These are phyloP conservation scores for Platismatia glauca DNA, from an alignment of 495 filamentous ascomycete species.

Conservation along the genomic window DNA sequence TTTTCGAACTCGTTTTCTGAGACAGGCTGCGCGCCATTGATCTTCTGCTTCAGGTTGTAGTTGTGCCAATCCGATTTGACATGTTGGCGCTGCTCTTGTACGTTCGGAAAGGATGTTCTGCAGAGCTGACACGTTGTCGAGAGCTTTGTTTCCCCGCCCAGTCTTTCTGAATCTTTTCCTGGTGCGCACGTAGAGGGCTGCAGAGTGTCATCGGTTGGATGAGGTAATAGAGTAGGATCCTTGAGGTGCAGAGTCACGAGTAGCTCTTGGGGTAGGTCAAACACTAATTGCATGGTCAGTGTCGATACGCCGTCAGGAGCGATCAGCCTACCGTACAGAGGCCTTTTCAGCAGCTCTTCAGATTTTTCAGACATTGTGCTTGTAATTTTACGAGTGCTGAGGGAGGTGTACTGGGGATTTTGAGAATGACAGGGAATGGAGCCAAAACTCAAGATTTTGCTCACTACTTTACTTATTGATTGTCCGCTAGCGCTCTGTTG, in stretches of 20 bases:
- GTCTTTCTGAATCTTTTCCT: constrained; percentile 26
- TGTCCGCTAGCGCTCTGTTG: neutral
- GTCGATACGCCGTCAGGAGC: neutral
- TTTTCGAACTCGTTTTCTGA: constrained; percentile 75
- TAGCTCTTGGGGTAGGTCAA: constrained; percentile 74
- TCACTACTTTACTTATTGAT: neutral
- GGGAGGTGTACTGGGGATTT: neutral
- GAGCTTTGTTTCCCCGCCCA: constrained; percentile 42
- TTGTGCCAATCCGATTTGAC: constrained; percentile 85
- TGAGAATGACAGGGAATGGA: neutral
- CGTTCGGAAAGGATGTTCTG: constrained; percentile 53
- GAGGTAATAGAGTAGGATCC: constrained; percentile 29
- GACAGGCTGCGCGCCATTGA: constrained; percentile 58
- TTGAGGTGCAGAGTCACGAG: constrained; percentile 60
- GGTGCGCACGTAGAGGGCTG: constrained; percentile 7
- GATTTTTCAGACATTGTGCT: constrained; percentile 23
- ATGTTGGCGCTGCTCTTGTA: constrained; percentile 78
- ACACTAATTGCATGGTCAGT: constrained; percentile 48
- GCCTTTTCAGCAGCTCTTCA: constrained; percentile 51
- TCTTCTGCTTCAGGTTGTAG: constrained; percentile 87
- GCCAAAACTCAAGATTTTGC: too few species aligned
- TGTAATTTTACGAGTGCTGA: neutral
- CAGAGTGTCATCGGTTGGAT: constrained; percentile 25
- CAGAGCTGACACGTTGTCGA: constrained; percentile 80
- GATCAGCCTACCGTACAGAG: constrained; percentile 49